phyloP scores from a whole-genome alignment of 495 filamentous ascomycete species.

The Glutinoglossum americanum region DNA sequence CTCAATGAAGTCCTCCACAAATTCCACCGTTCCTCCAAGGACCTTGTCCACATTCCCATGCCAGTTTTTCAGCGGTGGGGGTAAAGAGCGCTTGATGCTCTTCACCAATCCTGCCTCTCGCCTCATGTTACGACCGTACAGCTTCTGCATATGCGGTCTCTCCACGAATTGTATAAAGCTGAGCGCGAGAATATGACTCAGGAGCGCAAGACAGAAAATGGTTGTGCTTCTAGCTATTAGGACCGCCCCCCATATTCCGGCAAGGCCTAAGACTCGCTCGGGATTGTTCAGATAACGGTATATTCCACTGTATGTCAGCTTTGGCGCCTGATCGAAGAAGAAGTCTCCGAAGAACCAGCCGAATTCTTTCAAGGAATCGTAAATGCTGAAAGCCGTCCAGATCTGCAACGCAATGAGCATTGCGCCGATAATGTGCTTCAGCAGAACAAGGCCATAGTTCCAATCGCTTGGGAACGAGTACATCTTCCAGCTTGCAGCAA shows the following conservation, averaged over 20 bases:
- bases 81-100: conserved; percentile 73
- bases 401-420: conserved; percentile 69
- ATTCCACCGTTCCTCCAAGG: conserved; percentile 60
- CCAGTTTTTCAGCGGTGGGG: conserved; percentile 52
- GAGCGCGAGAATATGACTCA: conserved; percentile 67
- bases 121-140: conserved; percentile 70
- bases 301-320: conserved; percentile 88
- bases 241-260: conserved; percentile 89
- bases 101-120: conserved; percentile 77
- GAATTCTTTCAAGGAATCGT: conserved; percentile 91
- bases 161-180: conserved; percentile 87
- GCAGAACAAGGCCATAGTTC: conserved; percentile 59
- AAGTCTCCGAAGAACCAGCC: conserved; percentile 99
- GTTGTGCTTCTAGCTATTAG: conserved; percentile 73
- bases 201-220: conserved; percentile 62
- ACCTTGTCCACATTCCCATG: conserved; percentile 75
- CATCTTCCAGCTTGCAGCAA: conserved; percentile 90
- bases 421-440: conserved; percentile 67
- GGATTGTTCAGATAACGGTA: conserved; percentile 97
- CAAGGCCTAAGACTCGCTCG: conserved; percentile 78
- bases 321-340: conserved; percentile 70
- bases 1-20: conserved; percentile 79
- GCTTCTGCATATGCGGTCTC: conserved; percentile 94
- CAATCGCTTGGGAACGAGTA: conserved; percentile 69
- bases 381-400: conserved; percentile 86